Evolutionary conservation across 192 early-diverging fungal genomes (phyloP), one percentile per base, ranked within the genome.

Genomic region (Coemansia sp.): DNA sequence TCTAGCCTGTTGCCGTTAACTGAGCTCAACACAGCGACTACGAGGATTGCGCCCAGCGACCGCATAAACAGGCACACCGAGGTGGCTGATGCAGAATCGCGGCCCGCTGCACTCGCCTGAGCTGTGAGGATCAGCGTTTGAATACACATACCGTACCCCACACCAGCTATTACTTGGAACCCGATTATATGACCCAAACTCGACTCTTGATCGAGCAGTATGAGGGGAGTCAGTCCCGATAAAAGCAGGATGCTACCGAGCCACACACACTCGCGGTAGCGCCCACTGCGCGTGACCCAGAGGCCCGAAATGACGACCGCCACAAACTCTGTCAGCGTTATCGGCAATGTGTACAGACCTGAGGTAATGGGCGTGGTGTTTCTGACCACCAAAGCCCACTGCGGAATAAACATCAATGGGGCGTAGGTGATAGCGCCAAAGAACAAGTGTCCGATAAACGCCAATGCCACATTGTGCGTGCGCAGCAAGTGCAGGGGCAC

Each of bases 401-500:
- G 61, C 5, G 62, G 61, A 23, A 70, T 43, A 33, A 70, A 64
- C 14, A 70, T 59, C 18, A 70, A 31, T 12, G 42, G 61, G 11
- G 68, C 68, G 39, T 70, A 59, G 14, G 61, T 64, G 6, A 64
- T 41, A 35, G 68, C 61, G 0, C 76, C 76, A 13, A 78, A 50
- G 16, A 64, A 57, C 20, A 73, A 26, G 12, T 64, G 57, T 2
- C 52, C 48, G 37, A 69, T 47, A 42, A 61, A 48, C 11, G 62
- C 13, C 4, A 78, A 18, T 0, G 75, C 72, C 16, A 73, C 62
- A 42, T 76, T 85, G 33, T 76, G 71, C 59, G 85, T 81, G 23
- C 69, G 48, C 52, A 91, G 85, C 16, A 91, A 55, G 0, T 61
- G 59, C 26, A 81, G 39, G 2, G 90, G 87, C 14, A 94, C 84